A percentile compares a stretch with the other conserved stretches of the same genome.
Evolutionary conservation across 139 green algal species (phyloP).

Genomic region (Pleodorina starrii): DNA sequence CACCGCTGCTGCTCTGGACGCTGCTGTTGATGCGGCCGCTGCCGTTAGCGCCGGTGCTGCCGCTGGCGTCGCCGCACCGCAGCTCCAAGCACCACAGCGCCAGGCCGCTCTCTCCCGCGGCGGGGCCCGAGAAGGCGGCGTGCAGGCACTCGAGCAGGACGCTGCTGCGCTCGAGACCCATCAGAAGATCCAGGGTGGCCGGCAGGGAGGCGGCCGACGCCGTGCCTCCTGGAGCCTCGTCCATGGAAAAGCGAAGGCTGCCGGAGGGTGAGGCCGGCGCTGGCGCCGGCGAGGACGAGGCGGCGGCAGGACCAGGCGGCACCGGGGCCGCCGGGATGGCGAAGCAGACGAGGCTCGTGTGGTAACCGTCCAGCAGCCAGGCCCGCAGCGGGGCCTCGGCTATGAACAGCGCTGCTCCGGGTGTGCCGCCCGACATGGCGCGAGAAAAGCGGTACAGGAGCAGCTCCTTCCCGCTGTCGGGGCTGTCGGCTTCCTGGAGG

Average conservation of each 20-base stretch:
- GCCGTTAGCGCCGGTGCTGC: not conserved
- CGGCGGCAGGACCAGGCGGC: too few relatives aligned
- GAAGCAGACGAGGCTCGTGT: slow-evolving; percentile 26
- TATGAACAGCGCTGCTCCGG: not conserved
- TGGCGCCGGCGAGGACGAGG: not conserved
- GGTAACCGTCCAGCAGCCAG: slow-evolving; percentile 2
- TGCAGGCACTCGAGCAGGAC: slow-evolving; percentile 3
- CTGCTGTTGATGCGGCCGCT: not conserved
- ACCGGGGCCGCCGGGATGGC: too few relatives aligned
- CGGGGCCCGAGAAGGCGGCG: not conserved
- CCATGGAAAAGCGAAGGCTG: not conserved
- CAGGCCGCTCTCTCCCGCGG: not conserved
- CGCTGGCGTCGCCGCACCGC: not conserved
- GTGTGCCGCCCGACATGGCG: not conserved
- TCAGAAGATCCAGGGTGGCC: not conserved
- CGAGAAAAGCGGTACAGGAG: not conserved
- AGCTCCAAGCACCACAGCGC: slow-evolving; percentile 20
- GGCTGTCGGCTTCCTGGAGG: not conserved
- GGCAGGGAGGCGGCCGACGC: not conserved
- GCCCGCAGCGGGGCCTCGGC: not conserved
- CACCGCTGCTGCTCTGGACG: not conserved
- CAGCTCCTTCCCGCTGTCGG: not conserved
- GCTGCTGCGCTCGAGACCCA: not conserved
- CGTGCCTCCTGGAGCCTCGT: not conserved
- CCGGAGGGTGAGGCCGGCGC: not conserved